These are phyloP conservation scores for Pseudogymnoascus sp. DNA, from an alignment of 2,329 filamentous ascomycete species.

Conservation along the genomic window DNA sequence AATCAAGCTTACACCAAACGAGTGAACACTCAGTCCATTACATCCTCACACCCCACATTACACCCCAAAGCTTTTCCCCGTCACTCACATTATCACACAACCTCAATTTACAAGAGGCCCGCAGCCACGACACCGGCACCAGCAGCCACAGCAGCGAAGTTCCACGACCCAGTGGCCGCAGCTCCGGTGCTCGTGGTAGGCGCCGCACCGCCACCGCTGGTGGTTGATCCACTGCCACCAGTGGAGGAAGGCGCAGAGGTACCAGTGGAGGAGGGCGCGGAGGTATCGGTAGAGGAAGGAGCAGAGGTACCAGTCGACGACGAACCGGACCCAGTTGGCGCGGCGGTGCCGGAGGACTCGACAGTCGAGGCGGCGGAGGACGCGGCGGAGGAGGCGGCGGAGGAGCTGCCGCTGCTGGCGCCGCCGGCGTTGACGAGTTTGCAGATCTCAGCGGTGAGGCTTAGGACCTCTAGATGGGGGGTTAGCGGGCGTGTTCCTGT, in stretches of 20 bases:
- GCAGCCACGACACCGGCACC: not conserved
- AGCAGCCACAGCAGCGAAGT: not conserved
- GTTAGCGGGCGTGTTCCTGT: not conserved
- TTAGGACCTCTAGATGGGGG: not conserved
- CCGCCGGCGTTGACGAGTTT: not conserved
- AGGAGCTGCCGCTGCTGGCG: not conserved
- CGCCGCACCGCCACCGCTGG: not conserved
- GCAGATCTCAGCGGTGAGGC: not conserved
- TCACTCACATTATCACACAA: not conserved
- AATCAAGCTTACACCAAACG: not conserved
- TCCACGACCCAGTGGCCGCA: not conserved
- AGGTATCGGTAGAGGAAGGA: not conserved
- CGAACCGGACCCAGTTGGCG: not conserved
- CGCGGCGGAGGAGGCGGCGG: not conserved
- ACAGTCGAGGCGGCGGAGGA: not conserved
- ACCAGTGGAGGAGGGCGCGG: not conserved
- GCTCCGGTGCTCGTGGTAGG: not conserved
- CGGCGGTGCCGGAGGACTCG: not conserved
- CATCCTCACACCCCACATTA: not conserved
- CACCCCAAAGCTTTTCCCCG: not conserved
- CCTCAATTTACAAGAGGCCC: not conserved
- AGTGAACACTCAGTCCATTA: not conserved
- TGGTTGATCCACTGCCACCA: not conserved
- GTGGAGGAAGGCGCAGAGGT: not conserved
- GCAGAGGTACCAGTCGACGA: not conserved